These are phyloP conservation scores for Millerago galiae DNA, from an alignment of 805 yeast genomes.

Conservation along the genomic window DNA sequence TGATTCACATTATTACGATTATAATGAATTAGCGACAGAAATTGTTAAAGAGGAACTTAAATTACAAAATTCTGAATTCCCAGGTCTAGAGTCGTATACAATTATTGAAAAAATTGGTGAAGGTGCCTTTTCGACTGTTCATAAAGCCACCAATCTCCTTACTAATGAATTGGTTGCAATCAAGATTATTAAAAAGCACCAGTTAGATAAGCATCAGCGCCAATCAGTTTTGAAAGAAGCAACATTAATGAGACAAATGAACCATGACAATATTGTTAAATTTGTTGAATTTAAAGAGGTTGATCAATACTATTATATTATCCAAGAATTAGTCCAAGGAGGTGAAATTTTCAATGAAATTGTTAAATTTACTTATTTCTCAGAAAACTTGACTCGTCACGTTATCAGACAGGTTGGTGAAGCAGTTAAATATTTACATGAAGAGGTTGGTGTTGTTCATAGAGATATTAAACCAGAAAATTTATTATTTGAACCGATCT, in stretches of 20 bases:
- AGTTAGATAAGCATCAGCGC: slow-evolving; percentile 28
- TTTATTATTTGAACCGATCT: slow-evolving; percentile 56
- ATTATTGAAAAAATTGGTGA: slow-evolving; percentile 51
- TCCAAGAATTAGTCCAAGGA: slow-evolving; percentile 61
- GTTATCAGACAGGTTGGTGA: slow-evolving; percentile 64
- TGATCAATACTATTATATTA: slow-evolving; percentile 54
- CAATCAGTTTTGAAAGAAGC: slow-evolving; percentile 37
- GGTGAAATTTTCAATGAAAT: slow-evolving; percentile 78
- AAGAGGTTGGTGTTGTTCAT: slow-evolving; percentile 88
- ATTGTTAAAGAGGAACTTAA: slow-evolving; percentile 21
- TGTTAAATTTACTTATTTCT: slow-evolving; percentile 53
- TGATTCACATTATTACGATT: slow-evolving; percentile 13
- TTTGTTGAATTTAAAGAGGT: slow-evolving; percentile 54
- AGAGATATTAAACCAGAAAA: slow-evolving; percentile 96
- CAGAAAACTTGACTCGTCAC: slow-evolving; percentile 51
- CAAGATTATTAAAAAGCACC: slow-evolving; percentile 60
- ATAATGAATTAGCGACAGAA: slow-evolving; percentile 22
- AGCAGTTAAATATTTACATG: slow-evolving; percentile 90
- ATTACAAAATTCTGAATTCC: slow-evolving; percentile 16
- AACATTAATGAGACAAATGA: slow-evolving; percentile 38
- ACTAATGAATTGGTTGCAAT: slow-evolving; percentile 53
- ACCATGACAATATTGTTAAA: slow-evolving; percentile 55
- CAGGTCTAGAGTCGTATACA: slow-evolving; percentile 26
- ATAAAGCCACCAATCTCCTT: slow-evolving; percentile 51
- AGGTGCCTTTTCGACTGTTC: slow-evolving; percentile 89